phyloP scores from a whole-genome alignment of 208 protist species.

The Acanthamoeba culbertsoni region DNA sequence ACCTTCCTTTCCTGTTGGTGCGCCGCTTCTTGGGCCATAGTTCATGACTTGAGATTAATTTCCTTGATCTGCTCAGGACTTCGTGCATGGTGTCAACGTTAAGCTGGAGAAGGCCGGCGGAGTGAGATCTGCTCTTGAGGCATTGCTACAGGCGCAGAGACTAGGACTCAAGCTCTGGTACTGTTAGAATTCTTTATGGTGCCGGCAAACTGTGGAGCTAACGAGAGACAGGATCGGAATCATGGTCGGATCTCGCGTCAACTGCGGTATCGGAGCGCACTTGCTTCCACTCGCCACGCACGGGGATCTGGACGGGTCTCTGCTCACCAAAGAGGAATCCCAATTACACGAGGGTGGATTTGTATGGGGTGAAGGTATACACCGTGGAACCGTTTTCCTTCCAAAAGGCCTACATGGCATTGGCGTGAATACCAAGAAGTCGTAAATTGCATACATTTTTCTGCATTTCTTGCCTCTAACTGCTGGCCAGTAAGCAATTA shows the following conservation, averaged over 20 bases:
- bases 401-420: background rate
- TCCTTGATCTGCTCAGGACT: background rate
- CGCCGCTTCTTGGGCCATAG: background rate
- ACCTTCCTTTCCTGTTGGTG: background rate
- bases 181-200: background rate
- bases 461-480: no score
- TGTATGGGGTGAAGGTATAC: background rate
- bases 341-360: constrained; percentile 39
- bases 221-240: constrained; percentile 16
- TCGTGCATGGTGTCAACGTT: constrained; percentile 34
- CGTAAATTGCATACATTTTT: background rate
- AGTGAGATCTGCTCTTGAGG: background rate
- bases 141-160: background rate
- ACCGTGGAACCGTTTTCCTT: constrained; percentile 4
- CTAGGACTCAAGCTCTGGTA: constrained; percentile 1
- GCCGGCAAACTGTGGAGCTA: no score
- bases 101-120: constrained; percentile 52
- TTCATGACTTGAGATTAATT: background rate
- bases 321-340: constrained; percentile 22
- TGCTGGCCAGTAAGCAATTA: no score
- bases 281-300: background rate
- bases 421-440: background rate
- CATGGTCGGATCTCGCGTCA: constrained; percentile 43
- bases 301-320: background rate
- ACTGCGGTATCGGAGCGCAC: constrained; percentile 16